These are phyloP conservation scores for Teunomyces kruisii DNA, from an alignment of 805 yeast genomes.

Conservation along the genomic window DNA sequence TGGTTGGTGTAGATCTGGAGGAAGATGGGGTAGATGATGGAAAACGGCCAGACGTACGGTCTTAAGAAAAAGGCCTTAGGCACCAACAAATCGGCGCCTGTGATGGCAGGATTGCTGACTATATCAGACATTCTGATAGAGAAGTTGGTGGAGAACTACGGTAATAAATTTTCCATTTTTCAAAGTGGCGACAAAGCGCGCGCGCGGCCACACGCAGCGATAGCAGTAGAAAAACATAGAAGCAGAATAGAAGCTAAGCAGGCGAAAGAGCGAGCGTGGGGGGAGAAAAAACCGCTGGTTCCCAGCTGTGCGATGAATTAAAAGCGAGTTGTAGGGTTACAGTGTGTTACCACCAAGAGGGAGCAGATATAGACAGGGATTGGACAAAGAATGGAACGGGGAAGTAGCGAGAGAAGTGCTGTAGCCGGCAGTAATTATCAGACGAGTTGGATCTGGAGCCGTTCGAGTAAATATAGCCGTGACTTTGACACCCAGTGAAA, in stretches of 20 bases:
- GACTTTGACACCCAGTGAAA: too few relatives aligned
- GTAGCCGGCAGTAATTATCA: too few relatives aligned
- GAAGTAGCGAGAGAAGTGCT: too few relatives aligned
- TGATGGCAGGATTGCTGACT: conserved; percentile 72
- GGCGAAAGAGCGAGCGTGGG: not conserved
- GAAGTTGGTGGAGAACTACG: conserved; percentile 1
- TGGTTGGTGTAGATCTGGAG: conserved; percentile 59
- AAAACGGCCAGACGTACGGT: conserved; percentile 83
- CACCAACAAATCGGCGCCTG: conserved; percentile 69
- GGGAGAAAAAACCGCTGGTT: not conserved
- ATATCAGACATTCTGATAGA: conserved; percentile 34
- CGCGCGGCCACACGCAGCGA: not conserved
- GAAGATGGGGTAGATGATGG: conserved; percentile 74
- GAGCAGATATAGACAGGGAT: too few relatives aligned
- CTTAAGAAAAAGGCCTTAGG: conserved; percentile 60
- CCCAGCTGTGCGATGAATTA: too few relatives aligned
- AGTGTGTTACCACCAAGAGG: too few relatives aligned
- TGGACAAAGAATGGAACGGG: too few relatives aligned
- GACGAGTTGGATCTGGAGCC: too few relatives aligned
- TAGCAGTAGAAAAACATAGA: not conserved
- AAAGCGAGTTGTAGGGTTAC: too few relatives aligned
- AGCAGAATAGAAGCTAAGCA: not conserved
- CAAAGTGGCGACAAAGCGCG: conserved; percentile 6
- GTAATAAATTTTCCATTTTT: conserved; percentile 3
- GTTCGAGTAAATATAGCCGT: too few relatives aligned